Percentiles rank a stretch among this genome's conserved stretches.
Conservation (phyloP, 495 filamentous ascomycete genomes). For the Annulohypoxylon stygium region DNA sequence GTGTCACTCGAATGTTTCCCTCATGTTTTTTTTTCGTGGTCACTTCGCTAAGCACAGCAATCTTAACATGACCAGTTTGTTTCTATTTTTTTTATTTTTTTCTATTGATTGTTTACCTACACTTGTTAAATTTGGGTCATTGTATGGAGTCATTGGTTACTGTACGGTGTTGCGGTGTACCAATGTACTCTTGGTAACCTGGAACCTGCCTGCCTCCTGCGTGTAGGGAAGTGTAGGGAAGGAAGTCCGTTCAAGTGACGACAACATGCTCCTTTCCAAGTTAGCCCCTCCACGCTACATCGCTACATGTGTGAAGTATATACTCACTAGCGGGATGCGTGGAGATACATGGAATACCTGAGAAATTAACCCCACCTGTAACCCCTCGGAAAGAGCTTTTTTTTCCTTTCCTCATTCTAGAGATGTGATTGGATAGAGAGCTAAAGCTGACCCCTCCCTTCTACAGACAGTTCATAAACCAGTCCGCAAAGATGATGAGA, state of each 20-base stretch:
- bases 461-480: constrained; percentile 18
- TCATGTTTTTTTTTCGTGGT: neutral
- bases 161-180: constrained; percentile 3
- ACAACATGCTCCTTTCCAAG: constrained; percentile 25
- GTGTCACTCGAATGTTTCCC: neutral
- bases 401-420: constrained; percentile 25
- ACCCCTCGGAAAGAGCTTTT: constrained; percentile 37
- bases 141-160: neutral
- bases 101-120: neutral
- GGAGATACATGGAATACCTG: constrained; percentile 3
- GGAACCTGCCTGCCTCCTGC: neutral
- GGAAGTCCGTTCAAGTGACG: constrained; percentile 13
- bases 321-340: neutral
- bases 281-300: constrained; percentile 12
- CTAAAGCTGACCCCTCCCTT: constrained; percentile 48
- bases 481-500: constrained; percentile 48
- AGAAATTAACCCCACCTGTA: constrained; percentile 36
- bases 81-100: neutral
- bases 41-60: neutral
- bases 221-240: neutral
- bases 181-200: constrained; percentile 13
- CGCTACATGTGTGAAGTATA: constrained; percentile 5
- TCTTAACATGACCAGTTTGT: neutral
- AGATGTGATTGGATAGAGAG: constrained; percentile 33
- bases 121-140: neutral